Conservation (phyloP, 192 early-diverging fungal genomes). For the Coemansia sp. region DNA sequence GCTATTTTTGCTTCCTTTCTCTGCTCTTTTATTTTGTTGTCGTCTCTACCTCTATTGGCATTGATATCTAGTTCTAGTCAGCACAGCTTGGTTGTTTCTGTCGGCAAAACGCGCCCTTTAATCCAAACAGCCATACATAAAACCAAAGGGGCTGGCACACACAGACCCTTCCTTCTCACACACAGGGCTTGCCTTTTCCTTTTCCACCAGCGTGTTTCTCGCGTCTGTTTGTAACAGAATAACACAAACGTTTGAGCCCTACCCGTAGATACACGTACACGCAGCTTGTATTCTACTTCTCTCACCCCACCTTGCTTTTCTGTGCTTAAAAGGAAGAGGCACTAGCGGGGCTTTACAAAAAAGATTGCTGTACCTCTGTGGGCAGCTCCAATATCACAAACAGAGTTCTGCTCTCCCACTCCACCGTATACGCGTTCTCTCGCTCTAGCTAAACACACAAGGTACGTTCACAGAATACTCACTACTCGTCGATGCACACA, state of each 20-base stretch:
- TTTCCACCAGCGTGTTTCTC: background rate
- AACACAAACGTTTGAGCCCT: too few relatives aligned
- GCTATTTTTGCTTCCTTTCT: background rate
- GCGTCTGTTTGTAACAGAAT: background rate
- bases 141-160: background rate
- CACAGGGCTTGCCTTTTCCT: background rate
- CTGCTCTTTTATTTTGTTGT: constrained; percentile 1
- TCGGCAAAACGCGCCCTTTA: background rate
- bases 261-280: background rate
- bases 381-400: too few relatives aligned
- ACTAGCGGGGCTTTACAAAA: background rate
- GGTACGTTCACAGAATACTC: background rate
- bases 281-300: background rate
- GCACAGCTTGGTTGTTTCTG: background rate
- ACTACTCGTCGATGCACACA: too few relatives aligned
- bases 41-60: constrained; percentile 3
- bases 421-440: background rate
- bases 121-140: background rate
- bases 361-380: background rate
- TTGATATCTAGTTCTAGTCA: background rate
- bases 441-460: background rate
- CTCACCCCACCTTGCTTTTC: background rate
- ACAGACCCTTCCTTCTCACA: constrained; percentile 2
- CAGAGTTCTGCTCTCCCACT: too few relatives aligned
- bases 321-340: background rate